Evolutionary conservation across 192 early-diverging fungal genomes (phyloP).

Genomic region (Linnemannia hyalina): DNA sequence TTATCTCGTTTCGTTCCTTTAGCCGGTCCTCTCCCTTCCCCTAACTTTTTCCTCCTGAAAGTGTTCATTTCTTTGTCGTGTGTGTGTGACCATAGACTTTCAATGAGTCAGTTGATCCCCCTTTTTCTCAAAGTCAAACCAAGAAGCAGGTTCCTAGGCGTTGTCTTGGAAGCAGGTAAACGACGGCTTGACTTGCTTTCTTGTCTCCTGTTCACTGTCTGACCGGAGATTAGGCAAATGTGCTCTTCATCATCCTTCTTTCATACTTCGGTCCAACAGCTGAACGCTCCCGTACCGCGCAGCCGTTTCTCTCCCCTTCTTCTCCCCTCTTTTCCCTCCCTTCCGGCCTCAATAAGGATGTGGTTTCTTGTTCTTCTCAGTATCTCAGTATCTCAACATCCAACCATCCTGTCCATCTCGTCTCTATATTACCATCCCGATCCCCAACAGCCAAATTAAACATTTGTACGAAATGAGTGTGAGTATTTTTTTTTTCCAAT

Average conservation of each 20-base stretch:
- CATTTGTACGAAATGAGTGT: background rate
- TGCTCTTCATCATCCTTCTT: background rate
- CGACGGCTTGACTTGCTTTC: background rate
- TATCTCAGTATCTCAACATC: background rate
- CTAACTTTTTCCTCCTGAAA: background rate
- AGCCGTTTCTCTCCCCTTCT: background rate
- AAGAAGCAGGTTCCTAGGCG: no score
- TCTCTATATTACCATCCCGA: background rate
- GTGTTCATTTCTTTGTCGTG: conserved; percentile 3
- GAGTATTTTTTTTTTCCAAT: background rate
- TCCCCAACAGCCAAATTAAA: background rate
- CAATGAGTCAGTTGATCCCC: background rate
- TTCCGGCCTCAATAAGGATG: background rate
- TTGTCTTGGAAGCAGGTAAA: background rate
- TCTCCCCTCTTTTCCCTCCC: background rate
- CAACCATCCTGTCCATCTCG: background rate
- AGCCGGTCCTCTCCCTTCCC: background rate
- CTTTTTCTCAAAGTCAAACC: background rate
- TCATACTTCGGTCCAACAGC: background rate
- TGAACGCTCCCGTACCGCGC: background rate
- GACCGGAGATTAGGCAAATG: background rate
- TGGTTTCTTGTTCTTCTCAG: conserved; percentile 3
- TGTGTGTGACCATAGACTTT: background rate
- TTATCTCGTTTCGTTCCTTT: background rate
- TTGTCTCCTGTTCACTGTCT: background rate